These are phyloP conservation scores for Schizochytrium sp. DNA, from an alignment of 108 stramenopile species.

Conservation along the genomic window DNA sequence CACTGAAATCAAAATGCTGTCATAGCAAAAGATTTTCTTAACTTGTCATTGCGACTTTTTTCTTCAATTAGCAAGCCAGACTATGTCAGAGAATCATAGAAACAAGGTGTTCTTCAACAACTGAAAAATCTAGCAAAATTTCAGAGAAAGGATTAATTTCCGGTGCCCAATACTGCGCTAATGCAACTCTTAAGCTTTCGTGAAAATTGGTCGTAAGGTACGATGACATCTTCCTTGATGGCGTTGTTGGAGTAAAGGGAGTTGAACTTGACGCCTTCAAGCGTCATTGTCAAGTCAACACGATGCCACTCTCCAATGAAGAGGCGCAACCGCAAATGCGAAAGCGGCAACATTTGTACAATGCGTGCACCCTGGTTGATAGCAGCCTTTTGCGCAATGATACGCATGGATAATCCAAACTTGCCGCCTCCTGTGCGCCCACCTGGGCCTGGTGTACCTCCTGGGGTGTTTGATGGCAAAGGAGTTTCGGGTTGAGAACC, in stretches of 20 bases:
- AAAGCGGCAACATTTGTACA: constrained; percentile 1
- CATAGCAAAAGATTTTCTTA: too few species aligned
- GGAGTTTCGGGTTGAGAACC: constrained; percentile 16
- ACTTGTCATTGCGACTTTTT: too few species aligned
- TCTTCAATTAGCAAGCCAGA: too few species aligned
- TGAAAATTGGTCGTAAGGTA: constrained; percentile 27
- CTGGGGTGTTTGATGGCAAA: not conserved
- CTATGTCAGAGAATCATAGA: not conserved
- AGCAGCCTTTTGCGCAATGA: constrained; percentile 31
- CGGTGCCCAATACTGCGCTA: not conserved
- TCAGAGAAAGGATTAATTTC: not conserved
- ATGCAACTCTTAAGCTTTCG: constrained; percentile 36
- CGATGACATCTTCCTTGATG: constrained; percentile 16
- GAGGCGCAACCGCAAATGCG: constrained; percentile 46
- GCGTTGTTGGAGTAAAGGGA: constrained; percentile 30
- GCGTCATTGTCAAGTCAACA: not conserved
- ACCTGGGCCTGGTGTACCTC: constrained; percentile 2
- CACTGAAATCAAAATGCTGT: too few species aligned
- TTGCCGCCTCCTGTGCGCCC: constrained; percentile 21
- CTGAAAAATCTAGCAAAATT: not conserved
- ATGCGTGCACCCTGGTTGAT: constrained; percentile 23
- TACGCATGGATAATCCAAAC: constrained; percentile 1
- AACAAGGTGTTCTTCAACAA: not conserved
- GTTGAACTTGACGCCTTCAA: constrained; percentile 29
- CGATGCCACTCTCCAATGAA: constrained; percentile 34